phyloP scores from a whole-genome alignment of 2,329 filamentous ascomycete species.

The Pochonia chlamydosporia region DNA sequence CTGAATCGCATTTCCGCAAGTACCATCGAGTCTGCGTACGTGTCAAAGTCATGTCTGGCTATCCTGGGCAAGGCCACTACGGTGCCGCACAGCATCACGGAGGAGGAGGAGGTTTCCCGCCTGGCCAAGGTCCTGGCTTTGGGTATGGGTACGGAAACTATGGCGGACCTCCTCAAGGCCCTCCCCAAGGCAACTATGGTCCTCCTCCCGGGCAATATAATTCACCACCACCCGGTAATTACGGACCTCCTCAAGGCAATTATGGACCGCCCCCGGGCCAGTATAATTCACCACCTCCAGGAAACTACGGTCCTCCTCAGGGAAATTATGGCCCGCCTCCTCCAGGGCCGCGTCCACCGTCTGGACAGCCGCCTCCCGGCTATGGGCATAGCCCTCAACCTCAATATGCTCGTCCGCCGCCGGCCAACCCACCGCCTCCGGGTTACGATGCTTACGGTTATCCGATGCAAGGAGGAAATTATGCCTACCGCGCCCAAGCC shows the following conservation, averaged over 20 bases:
- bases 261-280: constrained; percentile 18
- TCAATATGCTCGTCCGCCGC: constrained; percentile 19
- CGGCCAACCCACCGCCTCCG: constrained; percentile 33
- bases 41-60: constrained; percentile 28
- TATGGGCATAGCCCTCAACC: constrained; percentile 13
- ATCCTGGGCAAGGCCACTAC: constrained; percentile 35
- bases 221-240: constrained; percentile 11
- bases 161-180: constrained; percentile 15
- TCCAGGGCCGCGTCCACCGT: constrained; percentile 15
- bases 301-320: constrained; percentile 16
- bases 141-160: constrained; percentile 26
- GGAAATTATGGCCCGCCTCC: constrained; percentile 16
- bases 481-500: constrained; percentile 22
- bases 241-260: constrained; percentile 9
- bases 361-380: constrained; percentile 11
- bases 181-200: constrained; percentile 18
- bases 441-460: constrained; percentile 43
- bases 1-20: not conserved
- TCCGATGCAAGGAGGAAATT: constrained; percentile 25
- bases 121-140: constrained; percentile 16
- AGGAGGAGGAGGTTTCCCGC: constrained; percentile 18
- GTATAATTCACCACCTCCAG: constrained; percentile 19
- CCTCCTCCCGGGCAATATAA: constrained; percentile 12
- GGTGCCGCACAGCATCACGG: constrained; percentile 26
- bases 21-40: not conserved